phyloP scores from a whole-genome alignment of 108 stramenopile genomes.

The Nannochloropsis salina region DNA sequence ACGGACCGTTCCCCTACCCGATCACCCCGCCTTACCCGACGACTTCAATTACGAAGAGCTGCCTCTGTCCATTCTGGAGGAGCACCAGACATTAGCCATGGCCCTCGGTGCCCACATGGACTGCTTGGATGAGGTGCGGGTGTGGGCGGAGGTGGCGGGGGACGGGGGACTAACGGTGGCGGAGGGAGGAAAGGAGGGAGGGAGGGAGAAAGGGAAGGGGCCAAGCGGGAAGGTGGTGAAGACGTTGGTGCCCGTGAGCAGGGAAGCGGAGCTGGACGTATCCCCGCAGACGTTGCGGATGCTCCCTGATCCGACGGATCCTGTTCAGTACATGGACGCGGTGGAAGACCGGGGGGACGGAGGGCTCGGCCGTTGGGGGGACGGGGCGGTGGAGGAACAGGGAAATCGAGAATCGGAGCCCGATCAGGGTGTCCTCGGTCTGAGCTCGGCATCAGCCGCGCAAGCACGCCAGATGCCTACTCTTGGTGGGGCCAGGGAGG shows the following conservation, averaged over 20 bases:
- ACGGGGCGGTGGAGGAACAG: no score
- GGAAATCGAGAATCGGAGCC: no score
- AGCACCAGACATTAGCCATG: slow-evolving; percentile 5
- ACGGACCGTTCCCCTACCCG: background rate
- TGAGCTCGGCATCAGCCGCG: no score
- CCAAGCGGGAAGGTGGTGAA: no score
- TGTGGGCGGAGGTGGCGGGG: background rate
- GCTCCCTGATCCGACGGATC: background rate
- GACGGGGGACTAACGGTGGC: background rate
- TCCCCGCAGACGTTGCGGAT: background rate
- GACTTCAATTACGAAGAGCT: background rate
- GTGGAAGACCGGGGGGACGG: no score
- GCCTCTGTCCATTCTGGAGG: background rate
- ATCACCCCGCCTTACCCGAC: background rate
- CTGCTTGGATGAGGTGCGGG: background rate
- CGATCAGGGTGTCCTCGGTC: no score
- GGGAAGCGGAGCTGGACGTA: background rate
- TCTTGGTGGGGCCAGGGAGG: no score
- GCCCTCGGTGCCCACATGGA: background rate
- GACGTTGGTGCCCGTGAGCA: background rate
- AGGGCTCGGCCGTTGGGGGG: no score
- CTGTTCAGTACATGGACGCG: background rate
- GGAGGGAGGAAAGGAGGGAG: background rate
- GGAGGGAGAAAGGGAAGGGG: background rate
- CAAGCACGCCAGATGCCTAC: no score